Percentiles rank a stretch among this genome's conserved stretches.
These are phyloP conservation scores for Orobanche coerulescens DNA, from an alignment of 257 asterid species.

Conservation along the genomic window DNA sequence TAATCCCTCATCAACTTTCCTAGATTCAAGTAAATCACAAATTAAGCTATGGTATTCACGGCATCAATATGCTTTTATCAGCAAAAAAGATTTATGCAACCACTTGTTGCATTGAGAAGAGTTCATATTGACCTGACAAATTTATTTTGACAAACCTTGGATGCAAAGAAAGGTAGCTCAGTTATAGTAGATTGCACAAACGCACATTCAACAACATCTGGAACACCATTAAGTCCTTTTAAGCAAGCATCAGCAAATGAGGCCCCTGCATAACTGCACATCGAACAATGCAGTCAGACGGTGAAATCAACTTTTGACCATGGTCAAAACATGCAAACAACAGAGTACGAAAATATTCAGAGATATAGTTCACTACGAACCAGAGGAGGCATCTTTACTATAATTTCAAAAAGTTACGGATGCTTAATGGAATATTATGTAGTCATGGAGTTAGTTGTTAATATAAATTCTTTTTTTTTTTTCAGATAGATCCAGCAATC, in stretches of 20 bases:
- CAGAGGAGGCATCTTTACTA: not conserved
- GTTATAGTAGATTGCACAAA: constrained; percentile 64
- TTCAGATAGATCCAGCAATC: too few species aligned
- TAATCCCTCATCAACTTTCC: too few species aligned
- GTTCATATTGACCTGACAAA: too few species aligned
- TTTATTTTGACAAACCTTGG: constrained; percentile 47
- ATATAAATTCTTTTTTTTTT: too few species aligned
- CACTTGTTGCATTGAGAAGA: too few species aligned
- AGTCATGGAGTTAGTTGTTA: too few species aligned
- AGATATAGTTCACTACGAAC: not conserved
- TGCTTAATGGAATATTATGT: not conserved
- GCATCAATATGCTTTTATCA: too few species aligned
- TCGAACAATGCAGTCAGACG: constrained; percentile 11
- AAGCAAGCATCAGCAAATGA: constrained; percentile 88
- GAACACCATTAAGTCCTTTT: constrained; percentile 81
- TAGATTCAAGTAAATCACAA: too few species aligned
- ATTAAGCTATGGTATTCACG: too few species aligned
- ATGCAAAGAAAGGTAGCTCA: constrained; percentile 72
- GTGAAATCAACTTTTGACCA: constrained; percentile 6
- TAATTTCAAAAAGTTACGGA: not conserved
- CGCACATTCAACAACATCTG: constrained; percentile 66
- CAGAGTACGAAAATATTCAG: too few species aligned
- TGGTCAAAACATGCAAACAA: not conserved
- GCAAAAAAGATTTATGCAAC: too few species aligned
- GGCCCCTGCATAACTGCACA: constrained; percentile 83